These are phyloP conservation scores for Chytriomyces sp. DNA, from an alignment of 192 early-diverging fungal genomes.

Conservation along the genomic window DNA sequence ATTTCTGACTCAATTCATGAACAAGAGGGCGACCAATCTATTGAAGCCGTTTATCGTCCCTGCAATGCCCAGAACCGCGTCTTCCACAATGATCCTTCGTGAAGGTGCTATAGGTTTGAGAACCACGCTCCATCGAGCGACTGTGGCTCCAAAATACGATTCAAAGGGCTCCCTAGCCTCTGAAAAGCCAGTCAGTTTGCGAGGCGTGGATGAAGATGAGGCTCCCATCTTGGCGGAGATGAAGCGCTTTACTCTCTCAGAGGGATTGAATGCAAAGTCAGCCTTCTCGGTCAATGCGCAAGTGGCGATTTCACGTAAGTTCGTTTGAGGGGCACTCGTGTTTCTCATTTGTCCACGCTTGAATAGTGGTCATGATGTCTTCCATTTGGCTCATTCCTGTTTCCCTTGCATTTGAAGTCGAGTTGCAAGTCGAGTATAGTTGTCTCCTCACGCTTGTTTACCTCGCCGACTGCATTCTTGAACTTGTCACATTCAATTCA, in stretches of 20 bases:
- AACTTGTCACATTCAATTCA: background rate
- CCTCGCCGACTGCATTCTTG: background rate
- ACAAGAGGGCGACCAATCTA: too few relatives aligned
- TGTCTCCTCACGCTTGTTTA: background rate
- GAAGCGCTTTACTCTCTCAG: too few relatives aligned
- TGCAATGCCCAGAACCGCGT: too few relatives aligned
- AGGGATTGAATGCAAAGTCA: background rate
- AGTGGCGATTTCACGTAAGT: background rate
- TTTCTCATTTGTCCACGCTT: background rate
- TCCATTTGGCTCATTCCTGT: background rate
- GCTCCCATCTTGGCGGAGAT: too few relatives aligned
- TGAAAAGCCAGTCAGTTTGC: background rate
- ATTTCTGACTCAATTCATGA: too few relatives aligned
- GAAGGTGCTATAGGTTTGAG: too few relatives aligned
- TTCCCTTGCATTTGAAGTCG: background rate
- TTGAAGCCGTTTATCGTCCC: too few relatives aligned
- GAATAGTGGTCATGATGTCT: background rate
- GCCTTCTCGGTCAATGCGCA: background rate
- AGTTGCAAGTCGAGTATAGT: background rate
- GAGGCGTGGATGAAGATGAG: too few relatives aligned
- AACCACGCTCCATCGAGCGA: background rate
- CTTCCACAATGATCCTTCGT: too few relatives aligned
- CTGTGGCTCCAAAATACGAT: slow-evolving; percentile 15
- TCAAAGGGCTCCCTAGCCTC: slow-evolving; percentile 19
- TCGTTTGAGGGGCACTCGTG: background rate